Percentiles rank a stretch among this genome's conserved stretches.
These are phyloP conservation scores for Talaromyces sp. DNA, from an alignment of 2,329 filamentous ascomycete genomes.

Conservation along the genomic window DNA sequence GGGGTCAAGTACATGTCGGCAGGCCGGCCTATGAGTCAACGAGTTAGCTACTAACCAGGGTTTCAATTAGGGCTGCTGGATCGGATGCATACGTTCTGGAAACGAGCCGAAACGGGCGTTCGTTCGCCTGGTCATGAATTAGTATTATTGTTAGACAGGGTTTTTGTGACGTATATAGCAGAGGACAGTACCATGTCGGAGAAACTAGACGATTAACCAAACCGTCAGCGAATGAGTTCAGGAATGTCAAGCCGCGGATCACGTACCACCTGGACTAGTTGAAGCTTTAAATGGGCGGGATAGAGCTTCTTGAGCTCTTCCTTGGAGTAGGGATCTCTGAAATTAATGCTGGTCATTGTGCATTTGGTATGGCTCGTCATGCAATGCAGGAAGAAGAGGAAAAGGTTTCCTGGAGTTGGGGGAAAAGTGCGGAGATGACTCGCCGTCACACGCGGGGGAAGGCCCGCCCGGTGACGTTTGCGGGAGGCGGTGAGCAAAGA, in stretches of 20 bases:
- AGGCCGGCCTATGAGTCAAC: slow-evolving; percentile 42
- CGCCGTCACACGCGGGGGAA: background rate
- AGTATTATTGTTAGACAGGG: background rate
- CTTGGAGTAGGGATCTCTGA: slow-evolving; percentile 70
- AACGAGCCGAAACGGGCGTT: slow-evolving; percentile 81
- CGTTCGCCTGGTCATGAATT: slow-evolving; percentile 53
- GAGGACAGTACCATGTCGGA: slow-evolving; percentile 61
- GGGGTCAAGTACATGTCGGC: slow-evolving; percentile 38
- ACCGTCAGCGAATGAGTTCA: background rate
- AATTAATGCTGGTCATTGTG: slow-evolving; percentile 71
- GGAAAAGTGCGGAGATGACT: no score
- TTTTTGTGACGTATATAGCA: background rate
- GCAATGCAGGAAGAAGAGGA: background rate
- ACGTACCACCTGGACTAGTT: slow-evolving; percentile 78
- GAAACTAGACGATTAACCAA: slow-evolving; percentile 43
- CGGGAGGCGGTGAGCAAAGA: background rate
- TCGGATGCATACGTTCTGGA: slow-evolving; percentile 60
- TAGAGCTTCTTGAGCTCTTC: slow-evolving; percentile 80
- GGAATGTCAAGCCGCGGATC: background rate
- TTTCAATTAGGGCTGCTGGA: background rate
- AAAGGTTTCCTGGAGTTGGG: background rate
- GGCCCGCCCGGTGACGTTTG: background rate
- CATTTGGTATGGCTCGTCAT: background rate
- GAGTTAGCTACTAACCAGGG: slow-evolving; percentile 19
- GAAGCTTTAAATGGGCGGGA: slow-evolving; percentile 72